Base-by-base conservation (phyloP, 192 early-diverging fungal genomes). In the Podila epicladia region DNA sequence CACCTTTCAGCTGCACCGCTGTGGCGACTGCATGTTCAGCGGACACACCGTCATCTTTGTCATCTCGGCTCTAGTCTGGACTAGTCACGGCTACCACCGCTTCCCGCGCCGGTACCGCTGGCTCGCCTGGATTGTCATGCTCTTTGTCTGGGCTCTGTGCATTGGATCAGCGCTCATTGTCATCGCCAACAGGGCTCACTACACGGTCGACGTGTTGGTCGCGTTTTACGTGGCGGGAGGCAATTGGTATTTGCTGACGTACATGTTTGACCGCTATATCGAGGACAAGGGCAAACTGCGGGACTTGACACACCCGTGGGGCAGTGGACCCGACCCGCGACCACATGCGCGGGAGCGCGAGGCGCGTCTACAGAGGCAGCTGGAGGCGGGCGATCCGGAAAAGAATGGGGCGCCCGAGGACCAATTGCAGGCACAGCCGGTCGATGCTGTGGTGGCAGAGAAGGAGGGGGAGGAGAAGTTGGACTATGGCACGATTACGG, bases 21-120 rank as follows among this genome's bases (percentile, higher is more conserved):
- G 91, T 70, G 91, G 91, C 32, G 91, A 92, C 55, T 86, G 85
- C 26, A 92, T 91, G 53, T 92, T 88, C 65, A 88, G 87, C 26
- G 91, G 91, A 29, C 91, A 92, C 73, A 90, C 91, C 11, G 67
- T 89, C 35, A 88, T 92, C 20, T 88, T 91, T 71, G 86, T 90
- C 0, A 83, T 90, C 50, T 89, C 85, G 31, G 88, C 89, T 0
- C 71, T 92, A 71, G 82, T 84, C 55, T 91, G 89, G 89, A 75
- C 87, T 26, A 86, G 88, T 48, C 89, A 89, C 74, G 84, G 87
- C 19, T 80, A 80, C 33, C 76, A 80, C 53, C 70, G 76, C 0
- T 80, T 80, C 33, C 67, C 77, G 8, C 65, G 32, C 7, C 61
- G 67, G 1, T 49, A 72, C 13, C 83, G 71, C 29, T 71, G 82